phyloP scores from a whole-genome alignment of 208 protist species.

The Leishmania tropica region DNA sequence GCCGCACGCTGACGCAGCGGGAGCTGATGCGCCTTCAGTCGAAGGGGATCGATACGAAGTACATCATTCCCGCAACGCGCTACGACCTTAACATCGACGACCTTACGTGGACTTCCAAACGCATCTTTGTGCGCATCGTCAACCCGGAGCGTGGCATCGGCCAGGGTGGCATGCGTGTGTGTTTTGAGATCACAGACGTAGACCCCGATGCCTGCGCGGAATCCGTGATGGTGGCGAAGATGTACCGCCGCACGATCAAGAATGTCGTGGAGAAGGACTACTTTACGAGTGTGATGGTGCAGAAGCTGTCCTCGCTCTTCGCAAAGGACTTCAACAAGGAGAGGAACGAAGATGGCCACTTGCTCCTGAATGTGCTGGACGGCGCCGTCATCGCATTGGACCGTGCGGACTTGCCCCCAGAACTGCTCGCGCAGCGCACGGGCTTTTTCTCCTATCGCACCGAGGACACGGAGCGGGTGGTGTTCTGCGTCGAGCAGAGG shows the following conservation, averaged over 20 bases:
- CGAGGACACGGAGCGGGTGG: slow-evolving; percentile 49
- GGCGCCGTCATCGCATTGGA: slow-evolving; percentile 53
- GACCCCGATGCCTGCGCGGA: slow-evolving; percentile 46
- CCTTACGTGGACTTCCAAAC: slow-evolving; percentile 35
- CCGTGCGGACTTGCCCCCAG: slow-evolving; percentile 40
- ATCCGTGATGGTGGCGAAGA: slow-evolving; percentile 62
- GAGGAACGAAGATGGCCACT: slow-evolving; percentile 28
- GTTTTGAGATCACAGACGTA: slow-evolving; percentile 69
- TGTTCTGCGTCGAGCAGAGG: slow-evolving; percentile 73
- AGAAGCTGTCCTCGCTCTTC: slow-evolving; percentile 65
- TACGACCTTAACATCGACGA: slow-evolving; percentile 53
- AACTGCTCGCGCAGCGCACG: slow-evolving; percentile 34
- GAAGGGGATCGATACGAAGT: slow-evolving; percentile 24
- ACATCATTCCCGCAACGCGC: slow-evolving; percentile 49
- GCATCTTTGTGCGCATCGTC: slow-evolving; percentile 47
- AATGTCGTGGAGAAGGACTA: slow-evolving; percentile 77
- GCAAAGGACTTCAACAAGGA: slow-evolving; percentile 56
- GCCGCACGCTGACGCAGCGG: slow-evolving; percentile 10
- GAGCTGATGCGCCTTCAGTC: slow-evolving; percentile 14
- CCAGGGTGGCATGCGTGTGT: slow-evolving; percentile 77
- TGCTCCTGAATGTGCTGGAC: slow-evolving; percentile 35
- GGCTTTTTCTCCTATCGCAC: slow-evolving; percentile 79
- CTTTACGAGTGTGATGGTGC: slow-evolving; percentile 66
- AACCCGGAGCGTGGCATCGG: slow-evolving; percentile 46
- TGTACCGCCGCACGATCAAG: slow-evolving; percentile 65